A percentile compares a stretch with the other conserved stretches of the same genome.
phyloP scores from a whole-genome alignment of 192 early-diverging fungal species.

The Backusella circina region DNA sequence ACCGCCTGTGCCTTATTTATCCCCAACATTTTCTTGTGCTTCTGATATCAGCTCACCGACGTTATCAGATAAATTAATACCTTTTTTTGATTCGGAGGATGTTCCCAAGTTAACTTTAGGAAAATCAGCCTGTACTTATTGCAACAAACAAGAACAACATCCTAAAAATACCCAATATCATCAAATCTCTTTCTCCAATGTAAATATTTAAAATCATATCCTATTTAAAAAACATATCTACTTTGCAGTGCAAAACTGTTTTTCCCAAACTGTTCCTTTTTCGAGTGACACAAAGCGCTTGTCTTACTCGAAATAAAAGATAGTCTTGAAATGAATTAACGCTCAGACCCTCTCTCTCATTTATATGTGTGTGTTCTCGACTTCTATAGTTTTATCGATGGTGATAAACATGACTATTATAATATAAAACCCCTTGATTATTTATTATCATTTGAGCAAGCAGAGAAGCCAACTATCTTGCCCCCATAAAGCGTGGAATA shows the following conservation, averaged over 20 bases:
- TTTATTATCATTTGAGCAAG: too few relatives aligned
- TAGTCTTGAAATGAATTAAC: background rate
- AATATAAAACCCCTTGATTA: background rate
- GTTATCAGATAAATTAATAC: background rate
- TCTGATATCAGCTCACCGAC: background rate
- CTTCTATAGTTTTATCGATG: too few relatives aligned
- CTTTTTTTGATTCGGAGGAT: background rate
- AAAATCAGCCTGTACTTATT: background rate
- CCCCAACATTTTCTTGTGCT: background rate
- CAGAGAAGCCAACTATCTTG: too few relatives aligned
- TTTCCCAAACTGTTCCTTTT: background rate
- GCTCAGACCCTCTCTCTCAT: background rate
- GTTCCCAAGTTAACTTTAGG: background rate
- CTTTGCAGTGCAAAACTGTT: background rate
- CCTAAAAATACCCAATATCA: background rate
- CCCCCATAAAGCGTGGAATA: too few relatives aligned
- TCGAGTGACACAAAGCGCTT: background rate
- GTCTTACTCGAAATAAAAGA: background rate
- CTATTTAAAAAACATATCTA: background rate
- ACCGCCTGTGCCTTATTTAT: background rate
- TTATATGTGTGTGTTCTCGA: too few relatives aligned
- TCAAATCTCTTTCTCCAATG: background rate
- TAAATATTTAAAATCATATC: background rate
- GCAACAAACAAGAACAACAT: background rate
- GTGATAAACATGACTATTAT: too few relatives aligned